Evolutionary conservation across 2,329 filamentous ascomycete species (phyloP).

Genomic region (Aschersonia sp.): DNA sequence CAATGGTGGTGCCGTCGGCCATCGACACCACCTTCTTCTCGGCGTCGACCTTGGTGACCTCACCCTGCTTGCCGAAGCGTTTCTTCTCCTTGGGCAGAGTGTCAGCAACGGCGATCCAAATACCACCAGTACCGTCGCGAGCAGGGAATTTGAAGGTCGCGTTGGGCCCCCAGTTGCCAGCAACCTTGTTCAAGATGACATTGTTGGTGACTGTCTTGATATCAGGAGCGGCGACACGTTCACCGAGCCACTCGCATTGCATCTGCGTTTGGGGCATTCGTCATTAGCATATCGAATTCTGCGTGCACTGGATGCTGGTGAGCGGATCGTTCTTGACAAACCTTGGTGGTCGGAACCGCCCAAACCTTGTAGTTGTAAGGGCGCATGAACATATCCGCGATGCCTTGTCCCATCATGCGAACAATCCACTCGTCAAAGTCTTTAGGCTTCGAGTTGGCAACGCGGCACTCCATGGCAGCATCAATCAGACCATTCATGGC

Average conservation of each 20-base stretch:
- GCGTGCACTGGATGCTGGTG: background rate
- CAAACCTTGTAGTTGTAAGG: constrained; percentile 99
- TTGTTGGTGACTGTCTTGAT: constrained; percentile 89
- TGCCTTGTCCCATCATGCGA: constrained; percentile 74
- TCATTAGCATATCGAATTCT: background rate
- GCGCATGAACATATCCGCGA: constrained; percentile 95
- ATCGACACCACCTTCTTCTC: constrained; percentile 71
- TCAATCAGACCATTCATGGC: constrained; percentile 95
- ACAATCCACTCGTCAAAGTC: constrained; percentile 98
- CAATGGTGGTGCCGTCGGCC: constrained; percentile 72
- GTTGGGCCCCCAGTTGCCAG: constrained; percentile 96
- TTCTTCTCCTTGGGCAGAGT: constrained; percentile 88
- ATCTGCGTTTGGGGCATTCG: constrained; percentile 42
- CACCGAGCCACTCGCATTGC: constrained; percentile 97
- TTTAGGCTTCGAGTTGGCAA: constrained; percentile 81
- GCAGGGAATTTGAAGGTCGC: constrained; percentile 97
- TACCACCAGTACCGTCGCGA: constrained; percentile 87
- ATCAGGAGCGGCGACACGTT: constrained; percentile 94
- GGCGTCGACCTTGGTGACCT: constrained; percentile 77
- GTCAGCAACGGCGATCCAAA: constrained; percentile 95
- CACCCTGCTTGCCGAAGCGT: constrained; percentile 71
- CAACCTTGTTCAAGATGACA: constrained; percentile 88
- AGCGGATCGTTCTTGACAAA: constrained; percentile 24
- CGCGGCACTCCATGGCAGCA: constrained; percentile 73
- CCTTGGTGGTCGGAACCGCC: constrained; percentile 95